Base-by-base conservation (phyloP, 176 grass and related monocot genomes). In the Elymus sibiricus region DNA sequence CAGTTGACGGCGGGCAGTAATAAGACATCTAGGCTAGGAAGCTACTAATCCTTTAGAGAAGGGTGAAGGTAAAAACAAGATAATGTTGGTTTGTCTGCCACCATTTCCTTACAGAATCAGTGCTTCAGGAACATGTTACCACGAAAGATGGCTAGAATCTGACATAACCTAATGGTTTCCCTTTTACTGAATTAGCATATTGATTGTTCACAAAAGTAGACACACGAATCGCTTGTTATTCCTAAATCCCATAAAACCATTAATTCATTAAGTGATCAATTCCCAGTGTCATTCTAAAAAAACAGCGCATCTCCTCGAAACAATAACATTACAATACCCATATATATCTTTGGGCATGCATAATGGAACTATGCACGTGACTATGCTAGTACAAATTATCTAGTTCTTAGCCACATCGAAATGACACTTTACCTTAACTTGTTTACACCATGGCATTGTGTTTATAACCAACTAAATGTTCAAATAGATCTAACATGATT, bases 21-120 rank as follows among this genome's bases (percentile, higher is more conserved):
- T 31, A 78, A 58, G 53, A 34, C 67, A 31, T 82, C n/a, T 19
- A 80, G 42, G 27, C 46, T 89, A 74, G 58, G 53, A 22, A 22
- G 53, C 19, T 58, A 58, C 7, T 21, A 22, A 21, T 32, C 53
- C 67, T 76, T 61, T 15, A 34, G 44, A 58, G 43, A 72, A 85
- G 26, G 44, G 60, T 22, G 7, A 38, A 55, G 25, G 58, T 79
- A 73, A 22, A 56, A 46, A 11, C 8, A 56, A 46, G 32, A 77
- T 69, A 59, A 75, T 31, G 67, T 26, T 49, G 59, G 40, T 17
- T 59, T 58, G 43, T 66, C 63, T 82, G 73, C 51, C 76, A 78
- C 51, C 38, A 70, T 40, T 53, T 32, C 49, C n/a, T 66, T 66
- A 14, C 21, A 80, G 79, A 86, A 86, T 34, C 61, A 89, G 62